Conservation (phyloP, 441 rosid species). For the Arabidopsis lyrata region DNA sequence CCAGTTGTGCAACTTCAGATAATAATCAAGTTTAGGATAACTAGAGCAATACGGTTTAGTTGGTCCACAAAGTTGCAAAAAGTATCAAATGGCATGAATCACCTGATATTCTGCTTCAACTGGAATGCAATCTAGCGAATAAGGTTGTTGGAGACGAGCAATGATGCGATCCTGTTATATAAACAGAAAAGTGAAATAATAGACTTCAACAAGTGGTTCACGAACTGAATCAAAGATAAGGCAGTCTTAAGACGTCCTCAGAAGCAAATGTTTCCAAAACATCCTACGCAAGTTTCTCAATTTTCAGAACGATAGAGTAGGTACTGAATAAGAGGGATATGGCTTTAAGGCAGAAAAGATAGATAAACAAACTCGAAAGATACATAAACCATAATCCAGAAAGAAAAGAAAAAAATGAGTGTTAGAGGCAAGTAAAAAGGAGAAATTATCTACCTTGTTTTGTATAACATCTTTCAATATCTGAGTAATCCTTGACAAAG, state of each 20-base stretch:
- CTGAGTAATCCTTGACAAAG: slow-evolving; percentile 84
- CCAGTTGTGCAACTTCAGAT: not conserved
- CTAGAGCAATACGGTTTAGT: not conserved
- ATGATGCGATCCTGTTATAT: slow-evolving; percentile 87
- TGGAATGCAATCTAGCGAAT: slow-evolving; percentile 97
- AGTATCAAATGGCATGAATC: slow-evolving; percentile 29
- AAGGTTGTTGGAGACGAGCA: slow-evolving; percentile 97
- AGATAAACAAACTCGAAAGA: not conserved
- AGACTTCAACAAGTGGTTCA: slow-evolving; percentile 1
- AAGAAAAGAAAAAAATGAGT: not conserved
- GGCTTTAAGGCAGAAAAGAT: not conserved
- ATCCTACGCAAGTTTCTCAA: not conserved
- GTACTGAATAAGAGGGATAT: not conserved
- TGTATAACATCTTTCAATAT: slow-evolving; percentile 93
- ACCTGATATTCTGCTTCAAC: slow-evolving; percentile 99
- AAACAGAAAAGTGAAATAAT: not conserved
- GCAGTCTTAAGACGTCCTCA: not conserved
- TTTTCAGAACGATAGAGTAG: slow-evolving; percentile 12
- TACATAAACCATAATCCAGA: slow-evolving; percentile 7
- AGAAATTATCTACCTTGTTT: slow-evolving; percentile 71
- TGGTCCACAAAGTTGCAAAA: slow-evolving; percentile 19
- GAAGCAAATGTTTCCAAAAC: not conserved
- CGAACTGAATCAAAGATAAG: not conserved
- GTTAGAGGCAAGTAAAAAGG: slow-evolving; percentile 11
- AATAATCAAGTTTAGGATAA: not conserved